These are phyloP conservation scores for Phaeophleospora eucalypticola DNA, from an alignment of 2,329 filamentous ascomycete genomes.

Conservation along the genomic window DNA sequence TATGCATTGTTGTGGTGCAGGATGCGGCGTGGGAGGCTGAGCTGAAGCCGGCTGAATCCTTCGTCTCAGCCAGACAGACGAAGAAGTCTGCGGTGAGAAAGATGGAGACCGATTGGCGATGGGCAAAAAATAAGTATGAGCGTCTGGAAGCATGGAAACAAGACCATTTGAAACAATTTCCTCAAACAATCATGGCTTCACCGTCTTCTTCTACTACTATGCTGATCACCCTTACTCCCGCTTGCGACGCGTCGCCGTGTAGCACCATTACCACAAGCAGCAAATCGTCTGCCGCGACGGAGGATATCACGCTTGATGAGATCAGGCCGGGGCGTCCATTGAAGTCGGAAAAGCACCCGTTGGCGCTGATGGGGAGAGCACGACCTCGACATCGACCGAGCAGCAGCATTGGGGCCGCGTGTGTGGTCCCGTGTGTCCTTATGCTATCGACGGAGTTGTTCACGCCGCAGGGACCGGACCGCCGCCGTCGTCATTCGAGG, in stretches of 20 bases:
- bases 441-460: slow-evolving; percentile 10
- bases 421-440: slow-evolving; percentile 10
- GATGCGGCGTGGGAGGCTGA: slow-evolving; percentile 8
- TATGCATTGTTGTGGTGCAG: slow-evolving; percentile 7
- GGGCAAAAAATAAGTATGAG: not conserved
- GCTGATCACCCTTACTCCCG: not conserved
- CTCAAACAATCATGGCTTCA: not conserved
- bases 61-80: not conserved
- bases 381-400: slow-evolving; percentile 5
- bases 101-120: slow-evolving; percentile 2
- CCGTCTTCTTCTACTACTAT: not conserved
- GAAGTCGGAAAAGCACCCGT: slow-evolving; percentile 15
- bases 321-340: slow-evolving; percentile 4
- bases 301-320: not conserved
- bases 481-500: not conserved
- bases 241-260: not conserved
- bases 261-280: not conserved
- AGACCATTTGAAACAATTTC: not conserved
- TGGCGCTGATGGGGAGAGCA: slow-evolving; percentile 7
- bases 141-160: not conserved
- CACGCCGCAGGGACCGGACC: slow-evolving; percentile 1
- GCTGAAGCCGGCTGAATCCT: not conserved
- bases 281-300: not conserved
- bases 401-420: slow-evolving; percentile 9
- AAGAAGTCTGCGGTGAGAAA: slow-evolving; percentile 4